Conservation (phyloP, 345 rosid genomes). For the Euphorbia lathyris region DNA sequence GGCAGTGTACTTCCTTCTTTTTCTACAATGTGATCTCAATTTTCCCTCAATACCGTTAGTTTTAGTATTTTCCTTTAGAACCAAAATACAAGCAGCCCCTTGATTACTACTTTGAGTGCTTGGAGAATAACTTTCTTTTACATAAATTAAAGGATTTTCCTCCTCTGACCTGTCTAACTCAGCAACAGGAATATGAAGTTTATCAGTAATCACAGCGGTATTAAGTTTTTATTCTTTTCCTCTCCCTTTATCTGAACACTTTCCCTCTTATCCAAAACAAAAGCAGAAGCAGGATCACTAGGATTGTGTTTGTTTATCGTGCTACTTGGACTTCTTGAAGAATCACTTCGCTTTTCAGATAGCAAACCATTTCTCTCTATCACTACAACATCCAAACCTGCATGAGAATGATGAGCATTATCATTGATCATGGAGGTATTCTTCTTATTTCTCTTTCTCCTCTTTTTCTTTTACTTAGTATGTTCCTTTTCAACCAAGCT, state of each 20-base stretch:
- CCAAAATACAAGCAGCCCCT: not conserved
- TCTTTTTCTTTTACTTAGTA: too few relatives aligned
- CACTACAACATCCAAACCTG: too few relatives aligned
- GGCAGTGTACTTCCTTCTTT: constrained; percentile 7
- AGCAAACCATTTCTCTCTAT: too few relatives aligned
- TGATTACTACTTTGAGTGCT: constrained; percentile 7
- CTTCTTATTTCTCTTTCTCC: too few relatives aligned
- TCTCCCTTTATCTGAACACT: not conserved
- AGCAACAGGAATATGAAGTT: not conserved
- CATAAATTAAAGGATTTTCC: not conserved
- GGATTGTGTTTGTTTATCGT: not conserved
- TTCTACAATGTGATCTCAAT: constrained; percentile 1
- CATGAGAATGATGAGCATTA: too few relatives aligned
- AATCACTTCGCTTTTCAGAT: not conserved
- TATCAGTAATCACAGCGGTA: too few relatives aligned
- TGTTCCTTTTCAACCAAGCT: too few relatives aligned
- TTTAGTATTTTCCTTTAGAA: not conserved
- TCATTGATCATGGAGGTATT: too few relatives aligned
- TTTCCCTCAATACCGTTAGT: not conserved
- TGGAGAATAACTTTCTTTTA: constrained; percentile 11
- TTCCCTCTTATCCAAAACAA: not conserved
- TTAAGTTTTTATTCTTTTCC: constrained; percentile 1
- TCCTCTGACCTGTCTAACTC: not conserved
- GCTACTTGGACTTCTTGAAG: not conserved
- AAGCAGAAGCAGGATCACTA: not conserved